Evolutionary conservation across 768 basidiomycete species (phyloP), one percentile per base, ranked within the genome.

Genomic region (Mycena amicta): DNA sequence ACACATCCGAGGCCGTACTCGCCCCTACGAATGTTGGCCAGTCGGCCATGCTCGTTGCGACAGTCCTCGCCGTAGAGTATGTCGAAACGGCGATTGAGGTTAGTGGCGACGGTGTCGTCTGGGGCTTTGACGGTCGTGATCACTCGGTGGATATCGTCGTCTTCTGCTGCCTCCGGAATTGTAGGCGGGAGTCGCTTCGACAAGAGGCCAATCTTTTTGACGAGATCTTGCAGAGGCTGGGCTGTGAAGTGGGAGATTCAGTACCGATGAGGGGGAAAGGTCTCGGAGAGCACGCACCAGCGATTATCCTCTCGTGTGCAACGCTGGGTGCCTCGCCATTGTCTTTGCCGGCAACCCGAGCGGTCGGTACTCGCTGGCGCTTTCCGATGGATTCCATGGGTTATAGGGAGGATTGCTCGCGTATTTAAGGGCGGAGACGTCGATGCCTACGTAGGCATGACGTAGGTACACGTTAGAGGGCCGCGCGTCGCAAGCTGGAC

Each of bases 31-130:
- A 61, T 45, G 45, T 64, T 30, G n/a, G 50, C 27, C 23, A 60
- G 46, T 8, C 45, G 55, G 3, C 59, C 64, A n/a, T 56, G 20
- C 16, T 29, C 20, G 30, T 56, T 41, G 5, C 55, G 61, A 30
- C 58, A 57, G 37, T 66, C 62, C 43, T 66, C 52, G 5, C 58
- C 59, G 28, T 60, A 66, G n/a, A 63, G 52, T 40, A 50, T 41
- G 30, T 66, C 64, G 31, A 66, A 63, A 4, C 58, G 62, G 33
- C 53, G 47, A 37, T 60, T 63, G 56, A 66, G 63, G 3, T 53
- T 60, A 4, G 56, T 46, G 27, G 51, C 56, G 18, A 53, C 18
- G 20, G 39, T 26, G 23, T 63, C 52, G 5, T 57, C 56, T 13
- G 50, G 18, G 37, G 62, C 55, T 18, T 55, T 33, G 1, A 56